Evolutionary conservation across 768 basidiomycete genomes (phyloP), one percentile per base, ranked within the genome.

Genomic region (Suillus decipiens): DNA sequence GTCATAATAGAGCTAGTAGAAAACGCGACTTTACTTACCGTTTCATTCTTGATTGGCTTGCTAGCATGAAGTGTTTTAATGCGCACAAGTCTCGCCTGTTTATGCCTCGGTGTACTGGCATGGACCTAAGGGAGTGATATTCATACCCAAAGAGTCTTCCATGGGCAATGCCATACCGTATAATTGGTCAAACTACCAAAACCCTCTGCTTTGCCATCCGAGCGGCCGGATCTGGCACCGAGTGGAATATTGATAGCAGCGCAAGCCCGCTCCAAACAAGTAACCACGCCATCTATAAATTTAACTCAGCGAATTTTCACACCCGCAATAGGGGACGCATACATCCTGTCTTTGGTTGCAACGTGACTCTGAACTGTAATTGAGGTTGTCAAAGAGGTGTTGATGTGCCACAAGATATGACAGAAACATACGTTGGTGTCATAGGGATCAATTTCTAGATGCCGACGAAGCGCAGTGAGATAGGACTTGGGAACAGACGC

Each of bases 221-320:
- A 61, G 2, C 64, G 63, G 36, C 68, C 72, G 19, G 67, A 53
- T 58, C 76, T 76, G 41, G 66, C 63, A 6, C 63, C 65, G 41
- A 86, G 74, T 4, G 71, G 55, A 33, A 85, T 76, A 17, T 62
- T 50, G 47, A 70, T 59, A 48, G 42, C 56, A 24, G 76, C 68
- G 67, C 85, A 86, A 8, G 77, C 79, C n/a, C 75, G 67, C 69
- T 85, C 82, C n/a, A 82, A 70, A 63, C 85, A 86, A 9, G 71
- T 75, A 19, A 81, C 69, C 19, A 65, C 63, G 22, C 83, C 84
- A 67, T 72, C 84, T 86, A 43, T 58, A 47, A 22, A 33, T 42
- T 15, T 33, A 48, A 60, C 55, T 62, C 51, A 66, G 34, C 57
- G 37, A 59, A 61, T 33, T 7, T 14, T 54, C 43, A 19, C 60